Base-by-base conservation (phyloP, 768 basidiomycete species). In the Pluteus cervinus region DNA sequence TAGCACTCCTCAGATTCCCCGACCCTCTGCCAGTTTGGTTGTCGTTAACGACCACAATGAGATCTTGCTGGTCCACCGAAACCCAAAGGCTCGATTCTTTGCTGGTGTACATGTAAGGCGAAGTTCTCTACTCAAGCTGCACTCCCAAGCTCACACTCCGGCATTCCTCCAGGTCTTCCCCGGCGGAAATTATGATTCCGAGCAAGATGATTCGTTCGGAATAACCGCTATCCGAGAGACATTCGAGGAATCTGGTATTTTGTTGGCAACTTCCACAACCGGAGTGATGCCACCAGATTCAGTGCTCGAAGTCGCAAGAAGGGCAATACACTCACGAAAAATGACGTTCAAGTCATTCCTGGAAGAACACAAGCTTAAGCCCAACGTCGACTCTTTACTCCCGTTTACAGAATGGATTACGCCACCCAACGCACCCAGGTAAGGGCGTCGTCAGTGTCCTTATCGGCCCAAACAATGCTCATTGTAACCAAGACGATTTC, bases 331-430 rank as follows among this genome's bases (percentile, higher is more conserved):
- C 47, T 52, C 70, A 12, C 71, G 73, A 48, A 62, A 61, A 40
- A 54, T 63, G 18, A 50, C 58, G 5, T 85, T 84, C 52, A 54
- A 62, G 9, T 52, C 65, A 5, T 85, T 85, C 50, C 65, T 85
- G 12, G 46, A 54, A 7, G 51, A 63, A 14, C 54, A 76, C 41
- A 31, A 54, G 7, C 59, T 85, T 38, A 56, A 51, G 23, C 54
- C 71, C 3, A 73, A 77, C 46, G 44, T 60, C 7, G 51, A 60
- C 10, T 58, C 68, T 1, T 58, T 86, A 14, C 50, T 80, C n/a
- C 81, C 80, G 1, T 83, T 86, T 53, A 85, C 81, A 2, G 66
- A 77, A 47, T 86, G 84, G 84, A 68, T 83, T 35, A 85, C 84
- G 2, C 84, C 84, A n/a, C 51, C 55, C 7, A 68, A 61, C 20